Evolutionary conservation across 306 rosid genomes (phyloP).

Genomic region (Vicia villosa): DNA sequence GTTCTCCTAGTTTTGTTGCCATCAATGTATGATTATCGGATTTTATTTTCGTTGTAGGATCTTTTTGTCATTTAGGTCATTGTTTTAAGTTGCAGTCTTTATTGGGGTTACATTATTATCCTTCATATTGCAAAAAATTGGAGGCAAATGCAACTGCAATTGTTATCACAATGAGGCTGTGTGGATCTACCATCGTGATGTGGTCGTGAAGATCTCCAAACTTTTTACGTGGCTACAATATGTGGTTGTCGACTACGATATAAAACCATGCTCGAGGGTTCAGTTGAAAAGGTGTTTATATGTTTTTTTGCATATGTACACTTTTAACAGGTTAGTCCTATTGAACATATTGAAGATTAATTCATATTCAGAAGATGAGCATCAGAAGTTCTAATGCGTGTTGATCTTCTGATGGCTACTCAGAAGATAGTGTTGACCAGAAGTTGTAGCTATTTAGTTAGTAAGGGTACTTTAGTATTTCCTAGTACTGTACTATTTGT

Average conservation of each 20-base stretch:
- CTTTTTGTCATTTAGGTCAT: not conserved
- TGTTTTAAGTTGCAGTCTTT: not conserved
- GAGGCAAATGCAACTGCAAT: not conserved
- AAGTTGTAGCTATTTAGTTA: no score
- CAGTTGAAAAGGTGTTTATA: not conserved
- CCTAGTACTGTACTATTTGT: no score
- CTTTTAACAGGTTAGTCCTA: constrained; percentile 88
- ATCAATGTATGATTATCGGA: constrained; percentile 62
- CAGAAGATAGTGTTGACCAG: no score
- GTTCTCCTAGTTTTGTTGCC: constrained; percentile 83
- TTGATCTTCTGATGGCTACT: no score
- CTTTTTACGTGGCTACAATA: not conserved
- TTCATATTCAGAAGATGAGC: no score
- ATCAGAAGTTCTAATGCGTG: no score
- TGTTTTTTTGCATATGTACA: not conserved
- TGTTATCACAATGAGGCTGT: not conserved
- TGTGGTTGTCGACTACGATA: not conserved
- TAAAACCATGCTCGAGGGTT: constrained; percentile 3
- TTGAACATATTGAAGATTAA: no score
- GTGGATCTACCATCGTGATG: not conserved
- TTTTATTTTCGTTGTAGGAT: not conserved
- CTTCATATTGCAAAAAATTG: not conserved
- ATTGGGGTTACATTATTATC: not conserved
- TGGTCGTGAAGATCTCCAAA: not conserved
- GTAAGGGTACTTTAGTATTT: no score